Evolutionary conservation across 106 monocot species (phyloP).

Genomic region (Platanthera zijinensis): DNA sequence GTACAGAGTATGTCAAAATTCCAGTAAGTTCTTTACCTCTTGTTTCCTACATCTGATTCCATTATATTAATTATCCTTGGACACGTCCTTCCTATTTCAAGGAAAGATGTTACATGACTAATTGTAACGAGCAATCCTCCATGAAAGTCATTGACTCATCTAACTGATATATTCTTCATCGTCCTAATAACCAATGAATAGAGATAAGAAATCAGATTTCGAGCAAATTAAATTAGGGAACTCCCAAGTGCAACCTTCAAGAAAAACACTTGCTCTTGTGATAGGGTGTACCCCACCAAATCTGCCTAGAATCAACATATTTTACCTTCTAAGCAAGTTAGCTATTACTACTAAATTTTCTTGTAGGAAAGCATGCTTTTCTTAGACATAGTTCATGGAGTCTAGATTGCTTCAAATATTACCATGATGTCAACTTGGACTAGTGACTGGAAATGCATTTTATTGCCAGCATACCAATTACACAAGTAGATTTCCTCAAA

Average conservation of each 20-base stretch:
- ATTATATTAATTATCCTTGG: background rate
- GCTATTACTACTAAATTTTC: background rate
- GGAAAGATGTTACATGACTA: background rate
- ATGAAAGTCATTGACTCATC: background rate
- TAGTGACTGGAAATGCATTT: background rate
- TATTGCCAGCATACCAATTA: background rate
- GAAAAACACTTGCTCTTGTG: background rate
- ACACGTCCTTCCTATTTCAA: background rate
- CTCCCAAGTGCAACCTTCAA: background rate
- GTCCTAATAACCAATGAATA: background rate
- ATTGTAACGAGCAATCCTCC: background rate
- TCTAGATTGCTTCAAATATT: background rate
- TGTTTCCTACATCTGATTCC: background rate
- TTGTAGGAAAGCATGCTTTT: background rate
- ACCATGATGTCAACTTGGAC: background rate
- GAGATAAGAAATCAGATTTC: background rate
- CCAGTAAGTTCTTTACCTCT: constrained; percentile 24
- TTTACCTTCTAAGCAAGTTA: background rate
- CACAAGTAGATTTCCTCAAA: background rate
- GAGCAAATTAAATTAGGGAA: background rate
- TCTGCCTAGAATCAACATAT: background rate
- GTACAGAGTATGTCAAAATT: constrained; percentile 29
- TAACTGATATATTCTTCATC: background rate
- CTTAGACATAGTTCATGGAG: background rate
- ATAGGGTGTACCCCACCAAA: background rate